These are phyloP conservation scores for Alternaria gaisen DNA, from an alignment of 2,329 filamentous ascomycete genomes.

Conservation along the genomic window DNA sequence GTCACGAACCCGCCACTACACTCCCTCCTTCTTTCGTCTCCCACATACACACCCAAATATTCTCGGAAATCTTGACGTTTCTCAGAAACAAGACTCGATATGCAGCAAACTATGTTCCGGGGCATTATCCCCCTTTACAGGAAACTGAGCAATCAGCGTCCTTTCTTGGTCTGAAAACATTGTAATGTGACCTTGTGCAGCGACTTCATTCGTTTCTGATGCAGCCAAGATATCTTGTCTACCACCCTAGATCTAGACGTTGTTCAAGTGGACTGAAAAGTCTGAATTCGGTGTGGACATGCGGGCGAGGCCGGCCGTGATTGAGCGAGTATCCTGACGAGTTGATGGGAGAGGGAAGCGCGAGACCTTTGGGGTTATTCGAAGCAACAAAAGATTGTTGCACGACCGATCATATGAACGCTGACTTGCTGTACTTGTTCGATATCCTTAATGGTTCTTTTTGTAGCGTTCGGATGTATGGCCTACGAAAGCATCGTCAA, in stretches of 20 bases:
- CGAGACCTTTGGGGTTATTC: background rate
- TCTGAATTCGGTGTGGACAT: background rate
- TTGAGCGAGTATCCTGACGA: background rate
- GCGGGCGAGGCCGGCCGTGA: background rate
- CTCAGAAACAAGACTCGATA: background rate
- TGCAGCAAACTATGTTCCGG: background rate
- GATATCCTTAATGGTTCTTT: background rate
- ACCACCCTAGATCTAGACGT: background rate
- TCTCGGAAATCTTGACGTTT: rapidly evolving
- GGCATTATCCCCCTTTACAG: background rate
- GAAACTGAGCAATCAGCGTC: background rate
- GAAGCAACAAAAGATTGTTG: rapidly evolving
- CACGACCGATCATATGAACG: rapidly evolving
- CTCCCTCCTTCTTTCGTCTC: background rate
- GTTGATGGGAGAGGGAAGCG: no score
- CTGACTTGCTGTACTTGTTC: background rate
- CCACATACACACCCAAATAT: background rate
- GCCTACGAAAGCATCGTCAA: no score
- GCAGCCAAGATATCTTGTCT: background rate
- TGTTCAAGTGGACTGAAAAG: background rate
- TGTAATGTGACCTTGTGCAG: background rate
- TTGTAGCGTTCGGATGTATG: background rate
- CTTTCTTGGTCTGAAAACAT: background rate
- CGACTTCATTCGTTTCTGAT: background rate
- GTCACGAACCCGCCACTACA: background rate